Conservation (phyloP, 2,329 filamentous ascomycete species). For the Thielaviopsis musarum region DNA sequence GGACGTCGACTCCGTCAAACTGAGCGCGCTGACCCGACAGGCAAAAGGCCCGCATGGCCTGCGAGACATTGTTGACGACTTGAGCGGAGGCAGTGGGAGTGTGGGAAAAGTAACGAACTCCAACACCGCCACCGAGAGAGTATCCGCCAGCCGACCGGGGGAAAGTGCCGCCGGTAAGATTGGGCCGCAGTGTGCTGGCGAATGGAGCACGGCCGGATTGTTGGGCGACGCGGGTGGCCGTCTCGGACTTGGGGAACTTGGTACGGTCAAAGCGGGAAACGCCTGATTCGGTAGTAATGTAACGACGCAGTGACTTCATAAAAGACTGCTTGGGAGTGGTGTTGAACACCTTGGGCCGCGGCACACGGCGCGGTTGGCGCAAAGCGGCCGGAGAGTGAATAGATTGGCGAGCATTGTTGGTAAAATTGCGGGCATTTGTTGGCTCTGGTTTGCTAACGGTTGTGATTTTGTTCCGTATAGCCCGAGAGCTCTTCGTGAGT, state of each 20-base stretch:
- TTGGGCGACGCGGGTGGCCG: constrained; percentile 9
- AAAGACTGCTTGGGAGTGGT: constrained; percentile 5
- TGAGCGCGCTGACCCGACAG: constrained; percentile 79
- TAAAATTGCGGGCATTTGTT: constrained; percentile 28
- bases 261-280: constrained; percentile 10
- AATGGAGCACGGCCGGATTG: constrained; percentile 66
- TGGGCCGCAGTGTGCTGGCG: constrained; percentile 74
- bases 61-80: constrained; percentile 87
- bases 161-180: constrained; percentile 74
- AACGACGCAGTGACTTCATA: constrained; percentile 9
- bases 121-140: constrained; percentile 35
- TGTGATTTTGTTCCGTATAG: constrained; percentile 33
- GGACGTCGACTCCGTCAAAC: constrained; percentile 60
- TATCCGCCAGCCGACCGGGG: constrained; percentile 86
- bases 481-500: constrained; percentile 32
- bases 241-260: constrained; percentile 11
- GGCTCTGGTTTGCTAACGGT: constrained; percentile 28
- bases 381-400: constrained; percentile 34
- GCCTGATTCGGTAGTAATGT: constrained; percentile 9
- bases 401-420: constrained; percentile 30
- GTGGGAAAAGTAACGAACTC: constrained; percentile 76
- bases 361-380: constrained; percentile 29
- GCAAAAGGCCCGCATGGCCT: constrained; percentile 80
- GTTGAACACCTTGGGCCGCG: constrained; percentile 10
- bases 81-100: constrained; percentile 71